A percentile compares a stretch with the other conserved stretches of the same genome.
Evolutionary conservation across 2,329 filamentous ascomycete genomes (phyloP).

Genomic region (Parascedosporium putredinis): DNA sequence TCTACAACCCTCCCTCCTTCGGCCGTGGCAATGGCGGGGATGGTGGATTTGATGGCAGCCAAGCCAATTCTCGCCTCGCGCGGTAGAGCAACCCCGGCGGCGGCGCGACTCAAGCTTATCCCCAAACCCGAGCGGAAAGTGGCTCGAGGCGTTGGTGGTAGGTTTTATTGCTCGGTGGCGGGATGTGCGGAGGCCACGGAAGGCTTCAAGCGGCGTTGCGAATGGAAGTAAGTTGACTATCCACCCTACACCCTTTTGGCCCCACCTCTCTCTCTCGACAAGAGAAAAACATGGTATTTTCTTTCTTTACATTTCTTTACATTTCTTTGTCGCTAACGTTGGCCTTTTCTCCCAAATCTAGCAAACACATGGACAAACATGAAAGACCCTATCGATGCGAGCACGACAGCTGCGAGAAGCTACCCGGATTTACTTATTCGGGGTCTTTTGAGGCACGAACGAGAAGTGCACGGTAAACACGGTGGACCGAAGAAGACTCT

Average conservation of each 20-base stretch:
- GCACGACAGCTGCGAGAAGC: constrained; percentile 75
- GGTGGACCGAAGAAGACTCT: constrained; percentile 79
- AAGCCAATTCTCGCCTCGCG: background rate
- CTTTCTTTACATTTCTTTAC: background rate
- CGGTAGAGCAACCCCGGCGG: background rate
- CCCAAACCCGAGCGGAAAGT: constrained; percentile 48
- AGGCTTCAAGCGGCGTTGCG: constrained; percentile 73
- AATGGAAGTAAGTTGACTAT: constrained; percentile 71
- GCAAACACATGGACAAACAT: constrained; percentile 98
- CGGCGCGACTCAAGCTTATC: constrained; percentile 39
- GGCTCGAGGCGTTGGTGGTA: constrained; percentile 57
- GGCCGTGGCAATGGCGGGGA: background rate
- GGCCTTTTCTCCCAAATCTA: constrained; percentile 29
- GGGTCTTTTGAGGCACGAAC: constrained; percentile 83
- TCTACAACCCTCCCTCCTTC: background rate
- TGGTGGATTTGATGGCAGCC: background rate
- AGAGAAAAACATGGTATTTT: too few species aligned
- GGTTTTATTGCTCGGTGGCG: constrained; percentile 62
- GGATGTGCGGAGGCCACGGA: constrained; percentile 57
- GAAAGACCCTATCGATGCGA: constrained; percentile 84
- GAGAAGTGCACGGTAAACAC: constrained; percentile 87
- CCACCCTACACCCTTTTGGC: too few species aligned
- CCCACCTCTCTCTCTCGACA: too few species aligned
- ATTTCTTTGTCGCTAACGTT: constrained; percentile 15
- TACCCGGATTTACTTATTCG: constrained; percentile 90